A percentile compares a stretch with the other conserved stretches of the same genome.
These are phyloP conservation scores for Coffea humblotiana DNA, from an alignment of 305 asterid genomes.

Conservation along the genomic window DNA sequence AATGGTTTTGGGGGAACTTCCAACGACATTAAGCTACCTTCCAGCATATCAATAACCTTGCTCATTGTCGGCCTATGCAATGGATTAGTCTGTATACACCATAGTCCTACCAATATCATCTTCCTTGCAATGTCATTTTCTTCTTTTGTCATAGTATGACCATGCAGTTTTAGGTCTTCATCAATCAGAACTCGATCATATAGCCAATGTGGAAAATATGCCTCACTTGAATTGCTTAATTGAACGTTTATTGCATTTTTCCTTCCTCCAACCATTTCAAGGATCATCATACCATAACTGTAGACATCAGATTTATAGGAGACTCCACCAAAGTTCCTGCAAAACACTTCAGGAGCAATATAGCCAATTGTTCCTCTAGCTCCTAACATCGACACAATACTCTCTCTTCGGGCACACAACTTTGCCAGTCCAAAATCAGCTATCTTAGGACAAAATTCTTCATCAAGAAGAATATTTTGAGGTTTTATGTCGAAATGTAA, in stretches of 20 bases:
- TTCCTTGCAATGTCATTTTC: no score
- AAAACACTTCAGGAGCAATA: slow-evolving; percentile 48
- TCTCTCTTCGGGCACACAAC: slow-evolving; percentile 31
- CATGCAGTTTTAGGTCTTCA: no score
- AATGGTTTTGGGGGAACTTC: no score
- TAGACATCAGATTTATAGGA: slow-evolving; percentile 53
- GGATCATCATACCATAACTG: slow-evolving; percentile 51
- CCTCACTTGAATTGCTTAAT: slow-evolving; percentile 20
- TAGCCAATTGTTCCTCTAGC: slow-evolving; percentile 49
- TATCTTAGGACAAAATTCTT: slow-evolving; percentile 29
- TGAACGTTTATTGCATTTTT: slow-evolving; percentile 5
- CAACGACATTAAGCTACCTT: no score
- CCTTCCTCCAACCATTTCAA: slow-evolving; percentile 40
- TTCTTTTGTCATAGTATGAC: no score
- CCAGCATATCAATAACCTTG: no score
- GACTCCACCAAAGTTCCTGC: slow-evolving; percentile 35
- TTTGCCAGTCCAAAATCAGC: slow-evolving; percentile 40
- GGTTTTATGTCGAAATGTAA: slow-evolving; percentile 28
- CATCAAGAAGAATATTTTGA: slow-evolving; percentile 24
- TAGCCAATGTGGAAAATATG: slow-evolving; percentile 24
- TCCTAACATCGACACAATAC: slow-evolving; percentile 36
- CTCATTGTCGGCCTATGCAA: no score
- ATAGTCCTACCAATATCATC: background rate
- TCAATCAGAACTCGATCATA: no score
- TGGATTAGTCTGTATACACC: slow-evolving; percentile 26